Percentiles rank a stretch among this genome's conserved stretches.
Conservation (phyloP, 140 eudicot genomes). For the Stevia rebaudiana region DNA sequence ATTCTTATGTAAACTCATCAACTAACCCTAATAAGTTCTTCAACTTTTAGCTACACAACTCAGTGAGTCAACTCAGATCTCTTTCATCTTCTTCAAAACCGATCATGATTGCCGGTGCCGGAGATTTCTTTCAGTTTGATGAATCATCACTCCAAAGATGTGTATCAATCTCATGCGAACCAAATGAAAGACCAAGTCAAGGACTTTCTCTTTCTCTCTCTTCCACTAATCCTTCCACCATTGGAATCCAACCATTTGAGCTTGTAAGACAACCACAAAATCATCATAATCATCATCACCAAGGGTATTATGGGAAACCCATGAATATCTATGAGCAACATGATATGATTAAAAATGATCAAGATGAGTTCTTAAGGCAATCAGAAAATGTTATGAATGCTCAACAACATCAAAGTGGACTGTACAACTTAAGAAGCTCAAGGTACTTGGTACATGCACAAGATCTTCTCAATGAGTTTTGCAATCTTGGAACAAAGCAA, state of each 20-base stretch:
- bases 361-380: background rate
- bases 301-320: slow-evolving; percentile 21
- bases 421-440: slow-evolving; percentile 49
- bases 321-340: slow-evolving; percentile 32
- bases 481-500: slow-evolving; percentile 60
- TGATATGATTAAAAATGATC: slow-evolving; percentile 28
- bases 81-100: slow-evolving; percentile 36
- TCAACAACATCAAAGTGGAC: slow-evolving; percentile 18
- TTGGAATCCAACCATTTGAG: slow-evolving; percentile 65
- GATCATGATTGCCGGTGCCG: slow-evolving; percentile 28
- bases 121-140: slow-evolving; percentile 39
- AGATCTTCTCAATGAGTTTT: slow-evolving; percentile 79
- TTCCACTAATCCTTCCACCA: slow-evolving; percentile 65
- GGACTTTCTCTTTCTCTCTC: slow-evolving; percentile 80
- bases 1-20: slow-evolving; percentile 35
- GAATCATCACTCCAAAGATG: slow-evolving; percentile 53
- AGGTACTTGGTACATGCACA: slow-evolving; percentile 72
- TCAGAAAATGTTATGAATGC: slow-evolving; percentile 12
- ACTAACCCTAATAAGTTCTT: slow-evolving; percentile 42
- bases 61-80: slow-evolving; percentile 14
- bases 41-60: slow-evolving; percentile 41
- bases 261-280: slow-evolving; percentile 48
- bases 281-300: slow-evolving; percentile 13
- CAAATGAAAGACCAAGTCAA: slow-evolving; percentile 80
- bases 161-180: too few species aligned